Evolutionary conservation across 345 rosid genomes (phyloP).

Genomic region (Dipteronia sinensis): DNA sequence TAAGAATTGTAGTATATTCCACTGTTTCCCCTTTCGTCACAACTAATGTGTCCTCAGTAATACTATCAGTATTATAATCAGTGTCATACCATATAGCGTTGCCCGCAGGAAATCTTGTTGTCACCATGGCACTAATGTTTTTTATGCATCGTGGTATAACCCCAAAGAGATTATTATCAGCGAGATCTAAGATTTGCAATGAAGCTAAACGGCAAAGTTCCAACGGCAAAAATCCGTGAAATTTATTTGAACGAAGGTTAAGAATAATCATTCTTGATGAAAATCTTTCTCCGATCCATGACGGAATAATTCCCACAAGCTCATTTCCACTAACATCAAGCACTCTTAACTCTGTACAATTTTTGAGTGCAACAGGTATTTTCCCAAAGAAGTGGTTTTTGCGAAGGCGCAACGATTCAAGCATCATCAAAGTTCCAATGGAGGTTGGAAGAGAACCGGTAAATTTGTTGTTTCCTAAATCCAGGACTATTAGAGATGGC

Average conservation of each 20-base stretch:
- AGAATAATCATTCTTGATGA: neutral
- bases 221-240: neutral
- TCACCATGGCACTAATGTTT: neutral
- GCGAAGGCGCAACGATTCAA: neutral
- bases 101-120: neutral
- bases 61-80: no score
- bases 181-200: neutral
- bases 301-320: neutral
- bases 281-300: neutral
- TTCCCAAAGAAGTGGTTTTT: neutral
- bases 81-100: no score
- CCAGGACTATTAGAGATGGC: neutral
- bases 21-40: constrained; percentile 24
- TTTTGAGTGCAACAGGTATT: neutral
- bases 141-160: neutral
- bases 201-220: neutral
- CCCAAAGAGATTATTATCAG: neutral
- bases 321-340: neutral
- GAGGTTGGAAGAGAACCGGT: neutral
- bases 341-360: neutral
- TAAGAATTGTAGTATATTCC: constrained; percentile 26
- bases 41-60: constrained; percentile 8
- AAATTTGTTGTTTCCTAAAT: constrained; percentile 1
- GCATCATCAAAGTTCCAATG: neutral
- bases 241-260: neutral